Conservation (phyloP, 2,329 filamentous ascomycete genomes). For the Monilinia vaccinii-corymbosi region DNA sequence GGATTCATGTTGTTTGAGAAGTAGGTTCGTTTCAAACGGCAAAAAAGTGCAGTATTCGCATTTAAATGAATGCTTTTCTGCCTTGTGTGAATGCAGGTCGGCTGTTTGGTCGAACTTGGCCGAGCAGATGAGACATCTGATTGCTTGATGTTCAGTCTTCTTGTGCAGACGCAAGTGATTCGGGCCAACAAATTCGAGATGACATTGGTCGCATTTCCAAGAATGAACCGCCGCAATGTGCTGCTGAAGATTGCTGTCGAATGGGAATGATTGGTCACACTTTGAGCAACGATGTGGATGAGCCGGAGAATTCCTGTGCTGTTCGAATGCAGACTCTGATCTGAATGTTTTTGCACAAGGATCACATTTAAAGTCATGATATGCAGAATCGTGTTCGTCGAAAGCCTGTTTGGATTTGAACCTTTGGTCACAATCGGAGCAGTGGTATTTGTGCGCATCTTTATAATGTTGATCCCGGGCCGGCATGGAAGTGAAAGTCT, state of each 20-base stretch:
- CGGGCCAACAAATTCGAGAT: neutral
- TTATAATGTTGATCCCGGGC: neutral
- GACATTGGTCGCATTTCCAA: neutral
- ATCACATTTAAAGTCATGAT: neutral
- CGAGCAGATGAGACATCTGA: neutral
- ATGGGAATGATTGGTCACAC: neutral
- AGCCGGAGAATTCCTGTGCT: neutral
- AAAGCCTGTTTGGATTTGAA: neutral
- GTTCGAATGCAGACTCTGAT: neutral
- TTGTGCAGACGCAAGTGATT: neutral
- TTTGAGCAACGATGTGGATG: neutral
- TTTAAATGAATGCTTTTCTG: neutral
- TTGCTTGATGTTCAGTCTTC: neutral
- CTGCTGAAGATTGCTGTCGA: neutral
- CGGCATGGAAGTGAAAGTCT: neutral
- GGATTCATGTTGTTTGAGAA: neutral
- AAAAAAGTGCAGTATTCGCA: neutral
- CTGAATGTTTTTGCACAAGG: neutral
- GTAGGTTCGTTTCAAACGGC: neutral
- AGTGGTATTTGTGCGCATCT: neutral
- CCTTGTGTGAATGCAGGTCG: neutral
- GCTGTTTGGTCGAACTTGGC: neutral
- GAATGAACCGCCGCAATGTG: neutral
- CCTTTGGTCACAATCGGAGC: neutral
- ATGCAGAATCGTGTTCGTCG: neutral